A percentile compares a stretch with the other conserved stretches of the same genome.
These are phyloP conservation scores for Flaveria ramosissima DNA, from an alignment of 129 eudicot species.

Conservation along the genomic window DNA sequence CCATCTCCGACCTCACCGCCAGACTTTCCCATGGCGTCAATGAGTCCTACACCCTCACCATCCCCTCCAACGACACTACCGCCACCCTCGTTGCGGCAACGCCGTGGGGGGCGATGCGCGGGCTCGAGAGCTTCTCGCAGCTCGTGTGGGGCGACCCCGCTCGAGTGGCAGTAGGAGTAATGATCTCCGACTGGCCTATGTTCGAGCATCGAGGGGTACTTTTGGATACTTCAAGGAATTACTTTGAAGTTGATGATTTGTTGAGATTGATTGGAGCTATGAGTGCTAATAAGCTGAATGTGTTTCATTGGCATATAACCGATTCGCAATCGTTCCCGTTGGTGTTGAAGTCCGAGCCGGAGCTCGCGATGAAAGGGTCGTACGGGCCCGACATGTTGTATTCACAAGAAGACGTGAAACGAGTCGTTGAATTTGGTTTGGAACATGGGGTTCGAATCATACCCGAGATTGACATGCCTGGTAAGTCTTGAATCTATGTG, in stretches of 20 bases:
- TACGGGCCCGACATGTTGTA: constrained; percentile 69
- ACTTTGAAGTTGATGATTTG: constrained; percentile 56
- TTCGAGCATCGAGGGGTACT: constrained; percentile 61
- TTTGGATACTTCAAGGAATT: constrained; percentile 81
- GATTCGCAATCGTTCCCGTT: constrained; percentile 96
- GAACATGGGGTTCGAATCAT: constrained; percentile 79
- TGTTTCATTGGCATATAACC: constrained; percentile 94
- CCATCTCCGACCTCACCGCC: constrained; percentile 47
- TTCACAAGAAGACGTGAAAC: constrained; percentile 54
- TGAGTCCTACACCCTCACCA: constrained; percentile 74
- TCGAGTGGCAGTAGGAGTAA: constrained; percentile 53
- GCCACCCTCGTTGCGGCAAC: constrained; percentile 62
- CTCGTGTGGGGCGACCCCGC: constrained; percentile 61
- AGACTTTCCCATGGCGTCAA: constrained; percentile 61
- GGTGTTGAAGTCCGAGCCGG: constrained; percentile 70
- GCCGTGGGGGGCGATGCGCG: constrained; percentile 90
- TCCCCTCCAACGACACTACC: constrained; percentile 36
- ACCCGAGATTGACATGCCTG: constrained; percentile 95
- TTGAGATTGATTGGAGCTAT: constrained; percentile 66
- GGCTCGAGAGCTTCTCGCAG: constrained; percentile 89
- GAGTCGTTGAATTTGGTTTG: constrained; percentile 69
- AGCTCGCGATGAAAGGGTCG: constrained; percentile 62
- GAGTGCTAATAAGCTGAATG: constrained; percentile 80
- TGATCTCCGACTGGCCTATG: constrained; percentile 52
- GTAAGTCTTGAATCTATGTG: constrained; percentile 27